Percentiles rank a stretch among this genome's conserved stretches.
These are phyloP conservation scores for Phytopythium chamaehyphon DNA, from an alignment of 352 stramenopile genomes.

Conservation along the genomic window DNA sequence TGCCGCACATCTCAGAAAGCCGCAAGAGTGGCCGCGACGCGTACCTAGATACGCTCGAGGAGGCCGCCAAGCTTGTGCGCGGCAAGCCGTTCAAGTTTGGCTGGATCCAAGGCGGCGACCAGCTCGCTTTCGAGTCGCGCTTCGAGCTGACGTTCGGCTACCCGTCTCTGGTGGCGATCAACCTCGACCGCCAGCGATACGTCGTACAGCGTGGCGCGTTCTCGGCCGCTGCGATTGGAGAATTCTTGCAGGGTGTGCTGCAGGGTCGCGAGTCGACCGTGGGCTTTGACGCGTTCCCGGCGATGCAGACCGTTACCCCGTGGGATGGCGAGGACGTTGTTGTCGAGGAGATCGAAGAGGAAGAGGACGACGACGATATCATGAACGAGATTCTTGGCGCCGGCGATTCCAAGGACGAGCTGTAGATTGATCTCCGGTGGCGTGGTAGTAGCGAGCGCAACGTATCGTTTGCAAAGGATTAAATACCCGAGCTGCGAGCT, in stretches of 20 bases:
- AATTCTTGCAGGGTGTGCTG: constrained; percentile 73
- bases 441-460: background rate
- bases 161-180: constrained; percentile 88
- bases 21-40: constrained; percentile 78
- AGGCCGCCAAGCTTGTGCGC: constrained; percentile 80
- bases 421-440: constrained; percentile 30
- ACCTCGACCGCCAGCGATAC: constrained; percentile 80
- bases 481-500: background rate
- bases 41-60: constrained; percentile 81
- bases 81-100: constrained; percentile 90
- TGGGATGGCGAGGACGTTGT: constrained; percentile 85
- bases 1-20: constrained; percentile 89
- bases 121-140: constrained; percentile 74
- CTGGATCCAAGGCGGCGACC: constrained; percentile 89
- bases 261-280: constrained; percentile 63
- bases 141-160: constrained; percentile 91
- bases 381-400: constrained; percentile 78
- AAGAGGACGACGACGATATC: constrained; percentile 86
- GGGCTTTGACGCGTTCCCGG: constrained; percentile 54
- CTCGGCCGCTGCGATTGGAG: constrained; percentile 54
- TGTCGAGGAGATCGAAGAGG: constrained; percentile 65
- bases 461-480: background rate
- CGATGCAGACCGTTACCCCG: constrained; percentile 53
- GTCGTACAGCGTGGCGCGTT: constrained; percentile 80
- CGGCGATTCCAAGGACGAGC: constrained; percentile 63